phyloP scores from a whole-genome alignment of 176 grass and related monocot genomes.

The Elaeis guineensis region DNA sequence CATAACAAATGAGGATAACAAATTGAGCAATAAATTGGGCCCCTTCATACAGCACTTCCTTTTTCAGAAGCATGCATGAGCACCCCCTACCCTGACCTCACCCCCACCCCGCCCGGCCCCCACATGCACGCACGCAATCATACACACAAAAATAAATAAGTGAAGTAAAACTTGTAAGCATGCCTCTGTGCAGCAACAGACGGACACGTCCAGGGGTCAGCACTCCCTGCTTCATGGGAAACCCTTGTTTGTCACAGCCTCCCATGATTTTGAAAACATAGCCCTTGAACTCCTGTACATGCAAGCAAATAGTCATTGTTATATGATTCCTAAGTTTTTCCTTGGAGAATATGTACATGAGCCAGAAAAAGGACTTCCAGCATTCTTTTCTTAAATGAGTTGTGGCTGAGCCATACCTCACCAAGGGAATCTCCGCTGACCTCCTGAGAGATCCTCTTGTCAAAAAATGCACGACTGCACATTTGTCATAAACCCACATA shows the following conservation, averaged over 20 bases:
- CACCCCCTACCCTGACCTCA: too few relatives aligned
- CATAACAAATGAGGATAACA: background rate
- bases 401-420: conserved; percentile 29
- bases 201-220: conserved; percentile 74
- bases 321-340: background rate
- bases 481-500: background rate
- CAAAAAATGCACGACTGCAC: conserved; percentile 54
- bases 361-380: too few relatives aligned
- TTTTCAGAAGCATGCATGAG: too few relatives aligned
- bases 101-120: too few relatives aligned
- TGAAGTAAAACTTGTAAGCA: background rate
- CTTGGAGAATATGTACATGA: too few relatives aligned
- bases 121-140: too few relatives aligned
- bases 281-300: conserved; percentile 71
- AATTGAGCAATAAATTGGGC: background rate
- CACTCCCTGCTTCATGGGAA: conserved; percentile 95
- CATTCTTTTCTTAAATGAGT: too few relatives aligned
- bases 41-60: too few relatives aligned
- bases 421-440: conserved; percentile 64
- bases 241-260: conserved; percentile 85
- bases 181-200: conserved; percentile 78
- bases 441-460: conserved; percentile 91
- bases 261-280: conserved; percentile 97
- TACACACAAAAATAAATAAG: too few relatives aligned
- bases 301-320: conserved; percentile 6